Percentiles rank a stretch among this genome's conserved stretches.
Evolutionary conservation across 495 filamentous ascomycete species (phyloP).

Genomic region (Lentithecium fluviatile): DNA sequence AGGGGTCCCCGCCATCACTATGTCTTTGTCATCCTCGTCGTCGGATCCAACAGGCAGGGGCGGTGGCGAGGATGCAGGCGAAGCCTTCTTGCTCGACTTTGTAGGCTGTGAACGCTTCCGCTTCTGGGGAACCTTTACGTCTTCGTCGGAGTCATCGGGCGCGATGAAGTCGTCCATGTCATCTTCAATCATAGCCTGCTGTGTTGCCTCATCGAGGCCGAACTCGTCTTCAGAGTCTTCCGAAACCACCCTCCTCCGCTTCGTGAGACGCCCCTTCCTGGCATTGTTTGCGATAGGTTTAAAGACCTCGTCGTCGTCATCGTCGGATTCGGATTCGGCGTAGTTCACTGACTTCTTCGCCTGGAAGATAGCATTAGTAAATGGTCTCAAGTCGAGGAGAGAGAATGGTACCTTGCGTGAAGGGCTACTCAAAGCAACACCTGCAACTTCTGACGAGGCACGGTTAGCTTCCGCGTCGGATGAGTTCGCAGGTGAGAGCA

Average conservation of each 20-base stretch:
- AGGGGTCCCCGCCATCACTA: slow-evolving; percentile 50
- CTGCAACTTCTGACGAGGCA: slow-evolving; percentile 42
- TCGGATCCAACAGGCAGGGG: slow-evolving; percentile 44
- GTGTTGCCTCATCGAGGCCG: slow-evolving; percentile 53
- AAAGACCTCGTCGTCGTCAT: slow-evolving; percentile 56
- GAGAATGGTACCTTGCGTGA: slow-evolving; percentile 54
- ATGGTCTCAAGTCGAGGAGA: neutral
- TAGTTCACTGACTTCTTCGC: slow-evolving; percentile 62
- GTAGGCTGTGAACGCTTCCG: slow-evolving; percentile 63
- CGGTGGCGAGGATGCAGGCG: slow-evolving; percentile 47
- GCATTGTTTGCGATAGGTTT: slow-evolving; percentile 41
- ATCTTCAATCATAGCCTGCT: slow-evolving; percentile 59
- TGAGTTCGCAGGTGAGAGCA: slow-evolving; percentile 41
- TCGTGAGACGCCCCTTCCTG: slow-evolving; percentile 38
- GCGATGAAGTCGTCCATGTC: slow-evolving; percentile 86
- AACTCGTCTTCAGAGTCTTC: slow-evolving; percentile 74
- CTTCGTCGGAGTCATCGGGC: slow-evolving; percentile 76
- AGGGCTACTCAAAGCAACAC: slow-evolving; percentile 53
- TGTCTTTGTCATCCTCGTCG: slow-evolving; percentile 55
- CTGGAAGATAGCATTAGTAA: slow-evolving; percentile 6
- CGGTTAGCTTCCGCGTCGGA: slow-evolving; percentile 41
- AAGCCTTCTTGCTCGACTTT: slow-evolving; percentile 57
- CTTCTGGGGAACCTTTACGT: slow-evolving; percentile 65
- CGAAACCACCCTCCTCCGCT: slow-evolving; percentile 40
- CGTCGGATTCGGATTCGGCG: slow-evolving; percentile 64